phyloP scores from a whole-genome alignment of 2,329 filamentous ascomycete species.

The Lachnellula arida region DNA sequence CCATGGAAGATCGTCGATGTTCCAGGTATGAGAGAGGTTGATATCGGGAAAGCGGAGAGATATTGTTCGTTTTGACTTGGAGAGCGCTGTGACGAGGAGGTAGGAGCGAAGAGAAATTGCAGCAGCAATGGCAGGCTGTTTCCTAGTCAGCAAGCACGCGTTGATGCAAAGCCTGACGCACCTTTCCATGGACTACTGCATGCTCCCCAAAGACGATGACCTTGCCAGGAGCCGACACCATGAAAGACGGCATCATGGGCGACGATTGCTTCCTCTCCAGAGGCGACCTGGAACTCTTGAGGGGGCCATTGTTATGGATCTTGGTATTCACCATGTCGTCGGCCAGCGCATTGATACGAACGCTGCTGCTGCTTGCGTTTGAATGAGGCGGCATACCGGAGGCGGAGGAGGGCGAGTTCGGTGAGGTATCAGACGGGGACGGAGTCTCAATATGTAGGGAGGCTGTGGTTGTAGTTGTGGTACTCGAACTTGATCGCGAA shows the following conservation, averaged over 20 bases:
- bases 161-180: slow-evolving; percentile 34
- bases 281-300: slow-evolving; percentile 8
- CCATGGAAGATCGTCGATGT: slow-evolving; percentile 91
- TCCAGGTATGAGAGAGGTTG: slow-evolving; percentile 84
- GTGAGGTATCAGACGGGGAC: slow-evolving; percentile 21
- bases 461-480: slow-evolving; percentile 22
- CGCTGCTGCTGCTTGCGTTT: slow-evolving; percentile 5
- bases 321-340: slow-evolving; percentile 14
- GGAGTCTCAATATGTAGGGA: slow-evolving; percentile 21
- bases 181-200: slow-evolving; percentile 95
- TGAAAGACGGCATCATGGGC: slow-evolving; percentile 81
- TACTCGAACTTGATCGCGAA: slow-evolving; percentile 20
- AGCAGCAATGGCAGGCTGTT: slow-evolving; percentile 82
- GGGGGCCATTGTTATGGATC: slow-evolving; percentile 25
- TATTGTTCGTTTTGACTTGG: slow-evolving; percentile 85
- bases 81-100: slow-evolving; percentile 88
- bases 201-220: slow-evolving; percentile 98
- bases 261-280: slow-evolving; percentile 53
- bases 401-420: slow-evolving; percentile 14
- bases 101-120: slow-evolving; percentile 94
- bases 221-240: slow-evolving; percentile 97
- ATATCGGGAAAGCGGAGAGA: slow-evolving; percentile 90
- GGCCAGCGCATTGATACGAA: slow-evolving; percentile 11
- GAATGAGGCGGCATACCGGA: slow-evolving; percentile 18
- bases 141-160: slow-evolving; percentile 4